Evolutionary conservation across 345 rosid genomes (phyloP), one percentile per base, ranked within the genome.

Genomic region (Syzygium grande): DNA sequence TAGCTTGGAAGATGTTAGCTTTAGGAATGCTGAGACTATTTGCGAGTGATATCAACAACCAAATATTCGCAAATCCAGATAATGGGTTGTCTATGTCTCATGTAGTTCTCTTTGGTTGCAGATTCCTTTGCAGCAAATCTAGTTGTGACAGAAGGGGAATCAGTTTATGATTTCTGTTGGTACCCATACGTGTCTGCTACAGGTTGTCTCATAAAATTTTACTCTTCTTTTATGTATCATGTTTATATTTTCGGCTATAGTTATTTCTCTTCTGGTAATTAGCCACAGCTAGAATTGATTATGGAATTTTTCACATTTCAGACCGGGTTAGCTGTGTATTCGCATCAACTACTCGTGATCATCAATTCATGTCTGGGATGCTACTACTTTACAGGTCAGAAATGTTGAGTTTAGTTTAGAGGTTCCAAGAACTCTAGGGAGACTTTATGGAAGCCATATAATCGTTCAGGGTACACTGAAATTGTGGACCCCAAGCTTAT

Each of bases 281-380:
- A 87, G 84, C 78, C 34, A 55, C 59, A 52, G 61, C 11, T 56
- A 85, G 51, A n/a, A 88, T 84, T 92, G 83, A 86, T 54, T 52
- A 65, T 59, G 34, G 51, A 25, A 43, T 85, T 87, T 41, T 85
- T 89, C 83, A 85, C 54, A 43, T 85, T 92, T 88, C 92, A 96
- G 99, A 98, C 59, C 97, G 95, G 4, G 93, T 92, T 85, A 94
- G 95, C 68, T 96, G 98, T 89, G 98, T 98, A 49, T 96, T 98
- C 85, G 99, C 98, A 84, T 95, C 93, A 73, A 90, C 95, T 19
- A 94, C 95, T 55, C 96, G 97, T 68, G 99, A 98, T 93, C 99
- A 95, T 92, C 99, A 3, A 97, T 97, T 88, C 99, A 95, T 95
- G 95, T 96, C 79, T 96, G 98, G 99, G 99, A 97, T 92, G 97